Evolutionary conservation across 352 stramenopile species (phyloP).

Genomic region (Phytophthora agathidicida): DNA sequence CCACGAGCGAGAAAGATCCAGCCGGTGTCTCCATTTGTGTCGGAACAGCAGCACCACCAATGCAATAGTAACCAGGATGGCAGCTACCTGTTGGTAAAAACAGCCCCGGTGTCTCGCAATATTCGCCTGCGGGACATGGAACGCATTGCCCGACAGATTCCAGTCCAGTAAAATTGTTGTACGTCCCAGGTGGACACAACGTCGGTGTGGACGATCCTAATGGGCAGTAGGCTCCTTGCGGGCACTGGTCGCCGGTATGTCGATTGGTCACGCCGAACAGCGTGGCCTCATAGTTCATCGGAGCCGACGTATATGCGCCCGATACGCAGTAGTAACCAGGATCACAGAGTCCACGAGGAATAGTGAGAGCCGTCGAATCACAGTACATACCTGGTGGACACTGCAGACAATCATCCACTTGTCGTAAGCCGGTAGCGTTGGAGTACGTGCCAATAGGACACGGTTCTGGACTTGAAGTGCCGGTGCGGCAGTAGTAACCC

Average conservation of each 20-base stretch:
- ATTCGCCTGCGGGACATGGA: constrained; percentile 75
- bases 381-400: constrained; percentile 94
- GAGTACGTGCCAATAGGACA: constrained; percentile 93
- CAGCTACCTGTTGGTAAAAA: constrained; percentile 74
- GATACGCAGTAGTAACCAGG: constrained; percentile 92
- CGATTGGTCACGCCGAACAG: constrained; percentile 70
- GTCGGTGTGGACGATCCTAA: constrained; percentile 61
- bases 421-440: constrained; percentile 72
- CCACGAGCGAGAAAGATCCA: constrained; percentile 61
- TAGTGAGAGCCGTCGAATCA: constrained; percentile 81
- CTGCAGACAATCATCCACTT: constrained; percentile 84
- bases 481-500: constrained; percentile 90
- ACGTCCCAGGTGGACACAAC: constrained; percentile 78
- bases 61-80: constrained; percentile 85
- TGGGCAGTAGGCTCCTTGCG: constrained; percentile 71
- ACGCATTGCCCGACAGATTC: constrained; percentile 77
- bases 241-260: constrained; percentile 73
- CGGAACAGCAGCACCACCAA: constrained; percentile 49
- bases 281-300: constrained; percentile 77
- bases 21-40: constrained; percentile 61
- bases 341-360: constrained; percentile 79
- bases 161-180: constrained; percentile 76
- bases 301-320: constrained; percentile 90
- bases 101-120: constrained; percentile 76
- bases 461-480: constrained; percentile 68